Evolutionary conservation across 140 eudicot genomes (phyloP), one percentile per base, ranked within the genome.

Genomic region (Erigeron philadelphicus): DNA sequence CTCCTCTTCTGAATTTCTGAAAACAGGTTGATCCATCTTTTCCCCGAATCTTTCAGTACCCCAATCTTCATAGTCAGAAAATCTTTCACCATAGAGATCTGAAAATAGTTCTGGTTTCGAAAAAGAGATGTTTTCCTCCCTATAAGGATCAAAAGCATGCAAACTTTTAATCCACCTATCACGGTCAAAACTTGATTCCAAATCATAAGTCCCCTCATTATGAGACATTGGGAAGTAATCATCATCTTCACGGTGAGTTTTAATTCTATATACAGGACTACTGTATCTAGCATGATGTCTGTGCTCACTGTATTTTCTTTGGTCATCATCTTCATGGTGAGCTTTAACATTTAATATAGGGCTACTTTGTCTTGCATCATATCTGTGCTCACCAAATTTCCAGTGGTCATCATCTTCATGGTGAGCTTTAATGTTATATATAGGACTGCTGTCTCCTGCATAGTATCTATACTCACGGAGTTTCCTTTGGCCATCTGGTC

Each of bases 241-340:
- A 70, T 66, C 72, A 57, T 68, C 42, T 50, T 65, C 59, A 67
- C 43, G 54, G 60, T 68, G 65, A 40, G 59, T n/a, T 73, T 77
- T 66, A 18, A 46, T 67, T 47, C 61, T 47, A 67, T 70, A 73
- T 16, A 72, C 11, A 59, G 80, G 64, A 64, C 42, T 71, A 72
- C 75, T 71, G 11, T 54, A 31, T 76, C 82, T 82, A 54, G 74
- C 43, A 83, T 9, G 35, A 81, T 78, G 47, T 79, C 76, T 72
- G 72, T 38, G 9, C 48, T 67, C 72, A 16, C 74, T 42, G 10
- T 46, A 50, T 61, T 61, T 74, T 45, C 69, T 18, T 50, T 47
- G 72, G 42, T 61, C 69, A 60, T 31, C 21, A 31, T 31, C 38
- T 31, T 2, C 38, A 31, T 31, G 38, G 60, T 68, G 61, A 40